Percentiles rank a stretch among this genome's conserved stretches.
Conservation (phyloP, 2,329 filamentous ascomycete species). For the Arthrobotrys sinensis region DNA sequence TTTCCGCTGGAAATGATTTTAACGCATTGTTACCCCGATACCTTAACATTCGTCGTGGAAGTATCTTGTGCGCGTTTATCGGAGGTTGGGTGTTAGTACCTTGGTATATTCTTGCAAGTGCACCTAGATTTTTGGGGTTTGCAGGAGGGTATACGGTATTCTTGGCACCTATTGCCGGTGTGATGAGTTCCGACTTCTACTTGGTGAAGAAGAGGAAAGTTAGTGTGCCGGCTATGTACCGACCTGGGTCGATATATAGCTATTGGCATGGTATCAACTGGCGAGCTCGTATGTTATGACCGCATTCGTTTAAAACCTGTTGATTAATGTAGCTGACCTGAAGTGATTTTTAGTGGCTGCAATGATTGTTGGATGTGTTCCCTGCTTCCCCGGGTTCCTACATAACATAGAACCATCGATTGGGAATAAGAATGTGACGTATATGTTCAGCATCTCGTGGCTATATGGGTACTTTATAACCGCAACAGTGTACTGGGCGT, state of each 20-base stretch:
- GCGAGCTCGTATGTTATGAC: constrained; percentile 46
- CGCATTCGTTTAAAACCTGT: background rate
- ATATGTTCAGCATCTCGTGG: constrained; percentile 58
- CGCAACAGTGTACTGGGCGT: constrained; percentile 23
- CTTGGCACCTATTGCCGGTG: constrained; percentile 75
- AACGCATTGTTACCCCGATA: constrained; percentile 72
- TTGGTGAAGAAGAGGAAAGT: constrained; percentile 72
- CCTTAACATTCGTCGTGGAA: constrained; percentile 74
- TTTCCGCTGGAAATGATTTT: constrained; percentile 73
- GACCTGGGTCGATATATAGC: constrained; percentile 46
- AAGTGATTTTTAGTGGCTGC: constrained; percentile 18
- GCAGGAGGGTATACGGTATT: constrained; percentile 79
- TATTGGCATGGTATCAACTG: constrained; percentile 53
- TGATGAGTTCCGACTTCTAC: constrained; percentile 76
- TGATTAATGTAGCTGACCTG: background rate
- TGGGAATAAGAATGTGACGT: constrained; percentile 25
- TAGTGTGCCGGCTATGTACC: constrained; percentile 66
- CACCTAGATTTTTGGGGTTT: constrained; percentile 75
- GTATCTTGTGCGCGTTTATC: constrained; percentile 72
- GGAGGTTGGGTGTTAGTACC: constrained; percentile 75
- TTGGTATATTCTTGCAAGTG: constrained; percentile 77
- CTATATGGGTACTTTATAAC: constrained; percentile 55
- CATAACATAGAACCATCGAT: constrained; percentile 57
- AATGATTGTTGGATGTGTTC: constrained; percentile 56
- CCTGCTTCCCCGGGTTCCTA: constrained; percentile 58